phyloP scores from a whole-genome alignment of 2,329 filamentous ascomycete genomes.

The Fusarium papillatum region DNA sequence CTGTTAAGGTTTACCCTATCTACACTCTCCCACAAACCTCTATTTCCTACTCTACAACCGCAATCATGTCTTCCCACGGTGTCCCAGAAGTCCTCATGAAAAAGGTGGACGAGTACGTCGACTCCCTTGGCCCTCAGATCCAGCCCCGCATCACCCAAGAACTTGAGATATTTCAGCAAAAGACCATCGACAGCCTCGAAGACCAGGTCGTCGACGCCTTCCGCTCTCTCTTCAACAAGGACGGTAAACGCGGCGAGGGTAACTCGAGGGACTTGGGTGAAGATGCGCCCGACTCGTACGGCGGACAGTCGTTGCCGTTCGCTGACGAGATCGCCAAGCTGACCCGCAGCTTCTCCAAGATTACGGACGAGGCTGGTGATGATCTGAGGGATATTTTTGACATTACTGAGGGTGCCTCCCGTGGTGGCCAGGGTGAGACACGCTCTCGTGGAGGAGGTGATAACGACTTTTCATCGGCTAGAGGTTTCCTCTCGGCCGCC shows the following conservation, averaged over 20 bases:
- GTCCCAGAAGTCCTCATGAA: slow-evolving; percentile 58
- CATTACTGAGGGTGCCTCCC: slow-evolving; percentile 51
- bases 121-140: slow-evolving; percentile 60
- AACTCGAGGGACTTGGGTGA: slow-evolving; percentile 47
- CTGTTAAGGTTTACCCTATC: not conserved
- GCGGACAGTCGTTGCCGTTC: slow-evolving; percentile 57
- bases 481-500: slow-evolving; percentile 57
- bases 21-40: not conserved
- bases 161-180: slow-evolving; percentile 58
- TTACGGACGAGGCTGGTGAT: slow-evolving; percentile 56
- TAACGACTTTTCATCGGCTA: slow-evolving; percentile 46
- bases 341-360: slow-evolving; percentile 55
- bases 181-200: slow-evolving; percentile 61
- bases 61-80: slow-evolving; percentile 52
- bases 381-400: slow-evolving; percentile 60
- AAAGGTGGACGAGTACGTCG: slow-evolving; percentile 61
- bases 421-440: slow-evolving; percentile 29
- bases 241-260: slow-evolving; percentile 34
- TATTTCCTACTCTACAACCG: not conserved
- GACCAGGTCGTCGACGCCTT: slow-evolving; percentile 60
- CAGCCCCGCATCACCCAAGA: slow-evolving; percentile 60
- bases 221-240: slow-evolving; percentile 57
- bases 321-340: slow-evolving; percentile 59
- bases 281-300: slow-evolving; percentile 56
- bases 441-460: slow-evolving; percentile 45